These are phyloP conservation scores for Aureobasidium sp. DNA, from an alignment of 2,329 filamentous ascomycete species.

Conservation along the genomic window DNA sequence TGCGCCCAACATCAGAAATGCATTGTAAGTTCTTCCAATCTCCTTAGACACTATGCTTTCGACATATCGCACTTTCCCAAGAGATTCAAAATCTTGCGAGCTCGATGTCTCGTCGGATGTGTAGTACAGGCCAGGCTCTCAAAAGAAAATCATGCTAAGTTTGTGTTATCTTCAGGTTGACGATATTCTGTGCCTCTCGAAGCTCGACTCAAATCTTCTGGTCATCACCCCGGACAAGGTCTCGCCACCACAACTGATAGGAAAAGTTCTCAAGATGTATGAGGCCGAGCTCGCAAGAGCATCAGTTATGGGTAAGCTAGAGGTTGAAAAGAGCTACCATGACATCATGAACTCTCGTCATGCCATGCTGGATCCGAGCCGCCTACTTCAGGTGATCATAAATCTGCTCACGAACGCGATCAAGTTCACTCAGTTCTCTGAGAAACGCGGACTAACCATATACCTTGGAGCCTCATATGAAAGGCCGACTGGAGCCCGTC, in stretches of 20 bases:
- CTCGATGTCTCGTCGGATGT: no score
- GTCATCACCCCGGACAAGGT: slow-evolving; percentile 37
- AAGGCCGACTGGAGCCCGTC: slow-evolving; percentile 28
- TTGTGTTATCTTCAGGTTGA: slow-evolving; percentile 26
- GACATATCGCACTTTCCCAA: no score
- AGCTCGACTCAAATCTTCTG: slow-evolving; percentile 28
- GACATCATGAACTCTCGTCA: slow-evolving; percentile 28
- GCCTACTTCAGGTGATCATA: slow-evolving; percentile 38
- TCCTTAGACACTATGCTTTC: no score
- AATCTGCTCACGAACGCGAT: slow-evolving; percentile 41
- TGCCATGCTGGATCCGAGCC: slow-evolving; percentile 36
- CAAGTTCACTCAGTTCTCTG: slow-evolving; percentile 38
- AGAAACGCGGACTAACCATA: slow-evolving; percentile 32
- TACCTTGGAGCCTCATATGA: slow-evolving; percentile 31
- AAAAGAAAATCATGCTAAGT: no score
- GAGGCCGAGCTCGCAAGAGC: slow-evolving; percentile 33
- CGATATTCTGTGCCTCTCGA: slow-evolving; percentile 40
- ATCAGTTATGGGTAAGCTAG: slow-evolving; percentile 26
- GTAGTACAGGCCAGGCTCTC: no score
- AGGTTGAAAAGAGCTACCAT: slow-evolving; percentile 32
- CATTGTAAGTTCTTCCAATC: slow-evolving; percentile 26
- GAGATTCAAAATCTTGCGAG: no score
- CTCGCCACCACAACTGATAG: slow-evolving; percentile 31
- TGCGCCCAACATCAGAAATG: slow-evolving; percentile 30
- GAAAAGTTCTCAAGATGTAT: slow-evolving; percentile 32